Evolutionary conservation across 257 asterid genomes (phyloP).

Genomic region (Solanum sejunctum): DNA sequence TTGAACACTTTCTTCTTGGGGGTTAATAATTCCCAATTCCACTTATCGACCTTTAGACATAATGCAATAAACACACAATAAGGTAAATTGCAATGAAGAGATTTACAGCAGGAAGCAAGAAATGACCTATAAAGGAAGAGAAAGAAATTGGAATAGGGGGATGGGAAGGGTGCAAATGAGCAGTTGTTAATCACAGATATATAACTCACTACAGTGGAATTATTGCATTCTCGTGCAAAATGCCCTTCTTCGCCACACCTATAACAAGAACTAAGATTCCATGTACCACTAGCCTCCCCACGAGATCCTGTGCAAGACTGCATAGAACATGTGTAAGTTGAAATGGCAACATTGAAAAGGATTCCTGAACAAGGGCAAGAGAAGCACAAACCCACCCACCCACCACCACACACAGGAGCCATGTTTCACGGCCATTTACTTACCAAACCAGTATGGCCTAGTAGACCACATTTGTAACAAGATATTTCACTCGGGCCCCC

Average conservation of each 20-base stretch:
- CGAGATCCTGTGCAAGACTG: conserved; percentile 52
- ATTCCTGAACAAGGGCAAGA: not conserved
- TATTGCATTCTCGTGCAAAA: conserved; percentile 90
- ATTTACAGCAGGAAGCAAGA: not conserved
- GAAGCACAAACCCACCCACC: not conserved
- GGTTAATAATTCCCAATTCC: conserved; percentile 52
- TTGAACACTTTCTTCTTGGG: conserved; percentile 40
- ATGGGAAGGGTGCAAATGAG: not conserved
- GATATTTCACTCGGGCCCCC: conserved; percentile 45
- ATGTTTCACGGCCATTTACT: not conserved
- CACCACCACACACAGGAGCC: not conserved
- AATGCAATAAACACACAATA: not conserved
- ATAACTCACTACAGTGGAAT: conserved; percentile 27
- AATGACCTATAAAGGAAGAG: not conserved
- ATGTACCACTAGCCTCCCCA: conserved; percentile 21
- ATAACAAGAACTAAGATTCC: conserved; percentile 43
- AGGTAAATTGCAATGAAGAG: not conserved
- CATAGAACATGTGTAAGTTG: not conserved
- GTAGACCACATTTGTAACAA: conserved; percentile 81
- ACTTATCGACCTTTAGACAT: conserved; percentile 36
- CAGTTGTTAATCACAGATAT: not conserved
- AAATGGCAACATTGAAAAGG: not conserved
- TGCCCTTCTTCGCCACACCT: conserved; percentile 74
- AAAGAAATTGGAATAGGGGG: not conserved
- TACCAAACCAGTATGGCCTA: conserved; percentile 80